Evolutionary conservation across 1,284 basidiomycete species (phyloP).

Genomic region (Ceratorhiza oryzae-sativae): DNA sequence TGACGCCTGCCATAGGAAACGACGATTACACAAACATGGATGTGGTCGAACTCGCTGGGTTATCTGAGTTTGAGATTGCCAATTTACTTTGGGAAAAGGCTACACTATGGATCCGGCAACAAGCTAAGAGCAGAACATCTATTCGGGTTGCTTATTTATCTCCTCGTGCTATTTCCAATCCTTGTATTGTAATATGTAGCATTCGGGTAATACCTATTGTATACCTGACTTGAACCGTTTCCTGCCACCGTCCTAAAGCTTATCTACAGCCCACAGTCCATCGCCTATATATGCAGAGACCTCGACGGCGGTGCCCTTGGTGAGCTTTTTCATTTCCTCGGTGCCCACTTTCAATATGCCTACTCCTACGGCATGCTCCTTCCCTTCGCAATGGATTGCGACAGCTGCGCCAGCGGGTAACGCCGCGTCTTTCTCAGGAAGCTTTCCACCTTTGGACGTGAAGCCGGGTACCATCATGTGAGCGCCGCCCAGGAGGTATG

Average conservation of each 20-base stretch:
- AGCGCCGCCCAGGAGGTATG: conserved; percentile 91
- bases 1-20: conserved; percentile 31
- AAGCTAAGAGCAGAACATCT: conserved; percentile 14
- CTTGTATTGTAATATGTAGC: conserved; percentile 19
- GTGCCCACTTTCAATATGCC: conserved; percentile 84
- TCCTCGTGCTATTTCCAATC: background rate
- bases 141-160: background rate
- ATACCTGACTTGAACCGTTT: background rate
- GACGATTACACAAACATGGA: conserved; percentile 39
- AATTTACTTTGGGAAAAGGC: conserved; percentile 42
- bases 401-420: conserved; percentile 78
- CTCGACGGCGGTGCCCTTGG: conserved; percentile 93
- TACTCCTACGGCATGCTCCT: conserved; percentile 89
- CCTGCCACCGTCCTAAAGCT: conserved; percentile 57
- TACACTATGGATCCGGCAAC: conserved; percentile 21
- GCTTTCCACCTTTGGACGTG: conserved; percentile 87
- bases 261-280: conserved; percentile 83
- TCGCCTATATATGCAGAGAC: conserved; percentile 87
- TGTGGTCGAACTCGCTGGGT: conserved; percentile 37
- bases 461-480: conserved; percentile 98
- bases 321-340: conserved; percentile 88
- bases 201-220: background rate
- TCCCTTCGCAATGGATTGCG: conserved; percentile 94
- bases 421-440: conserved; percentile 77
- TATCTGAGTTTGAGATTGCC: conserved; percentile 37